Percentiles rank a stretch among this genome's conserved stretches.
phyloP scores from a whole-genome alignment of 495 filamentous ascomycete species.

The Chlorociboria aeruginascens region DNA sequence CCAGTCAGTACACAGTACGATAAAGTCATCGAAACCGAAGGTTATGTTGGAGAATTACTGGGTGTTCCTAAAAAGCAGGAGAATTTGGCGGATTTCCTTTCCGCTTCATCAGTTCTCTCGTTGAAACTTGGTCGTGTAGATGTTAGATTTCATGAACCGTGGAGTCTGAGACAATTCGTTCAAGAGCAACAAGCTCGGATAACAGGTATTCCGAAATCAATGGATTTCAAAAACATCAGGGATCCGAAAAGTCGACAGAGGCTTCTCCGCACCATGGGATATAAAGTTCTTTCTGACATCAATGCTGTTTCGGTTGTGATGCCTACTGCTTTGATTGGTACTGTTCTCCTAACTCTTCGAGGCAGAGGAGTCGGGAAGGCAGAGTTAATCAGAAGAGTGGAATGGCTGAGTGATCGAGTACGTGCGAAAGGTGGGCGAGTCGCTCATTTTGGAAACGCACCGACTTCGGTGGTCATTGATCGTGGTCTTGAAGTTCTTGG shows the following conservation, averaged over 20 bases:
- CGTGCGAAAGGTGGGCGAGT: conserved; percentile 76
- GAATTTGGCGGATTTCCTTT: conserved; percentile 78
- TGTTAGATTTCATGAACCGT: conserved; percentile 90
- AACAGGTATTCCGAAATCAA: conserved; percentile 25
- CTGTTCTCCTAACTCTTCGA: conserved; percentile 80
- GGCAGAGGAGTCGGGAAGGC: conserved; percentile 82
- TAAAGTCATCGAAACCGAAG: conserved; percentile 96
- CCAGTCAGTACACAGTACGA: conserved; percentile 97
- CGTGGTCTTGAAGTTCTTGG: conserved; percentile 86
- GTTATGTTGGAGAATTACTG: conserved; percentile 86
- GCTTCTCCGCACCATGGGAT: conserved; percentile 74
- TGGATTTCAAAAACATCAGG: conserved; percentile 29
- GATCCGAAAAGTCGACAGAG: conserved; percentile 37
- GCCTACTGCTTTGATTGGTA: conserved; percentile 92
- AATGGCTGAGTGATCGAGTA: conserved; percentile 84
- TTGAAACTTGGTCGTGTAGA: conserved; percentile 85
- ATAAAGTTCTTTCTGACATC: conserved; percentile 84
- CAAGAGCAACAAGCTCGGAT: conserved; percentile 50
- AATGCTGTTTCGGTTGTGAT: conserved; percentile 94
- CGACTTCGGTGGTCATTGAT: conserved; percentile 71
- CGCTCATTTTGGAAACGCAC: conserved; percentile 77
- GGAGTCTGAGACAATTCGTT: conserved; percentile 75
- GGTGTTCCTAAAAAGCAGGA: conserved; percentile 92
- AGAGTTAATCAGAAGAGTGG: conserved; percentile 74
- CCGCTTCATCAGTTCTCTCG: conserved; percentile 77